These are phyloP conservation scores for Leccinum ochraceum DNA, from an alignment of 768 basidiomycete species.

Conservation along the genomic window DNA sequence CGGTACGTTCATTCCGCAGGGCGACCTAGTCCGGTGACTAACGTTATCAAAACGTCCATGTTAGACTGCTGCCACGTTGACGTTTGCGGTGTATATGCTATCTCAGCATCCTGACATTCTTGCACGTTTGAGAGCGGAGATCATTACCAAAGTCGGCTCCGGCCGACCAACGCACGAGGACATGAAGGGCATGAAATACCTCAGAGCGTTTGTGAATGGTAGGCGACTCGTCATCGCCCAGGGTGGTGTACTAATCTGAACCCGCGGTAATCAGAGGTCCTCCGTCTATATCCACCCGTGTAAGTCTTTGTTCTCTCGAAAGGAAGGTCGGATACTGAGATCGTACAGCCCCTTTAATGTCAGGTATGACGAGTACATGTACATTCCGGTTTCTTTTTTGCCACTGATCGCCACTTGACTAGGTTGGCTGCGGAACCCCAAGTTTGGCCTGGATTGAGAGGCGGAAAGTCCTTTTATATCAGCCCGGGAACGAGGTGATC, in stretches of 20 bases:
- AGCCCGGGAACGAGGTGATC: slow-evolving; percentile 39
- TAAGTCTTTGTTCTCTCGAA: slow-evolving; percentile 10
- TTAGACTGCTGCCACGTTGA: slow-evolving; percentile 36
- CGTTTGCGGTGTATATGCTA: slow-evolving; percentile 45
- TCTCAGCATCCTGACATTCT: slow-evolving; percentile 52
- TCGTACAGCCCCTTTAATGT: slow-evolving; percentile 21
- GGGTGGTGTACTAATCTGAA: slow-evolving; percentile 1
- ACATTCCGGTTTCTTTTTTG: not conserved
- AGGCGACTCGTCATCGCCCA: not conserved
- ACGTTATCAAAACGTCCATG: not conserved
- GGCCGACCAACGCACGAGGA: slow-evolving; percentile 55
- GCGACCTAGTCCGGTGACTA: not conserved
- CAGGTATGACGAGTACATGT: slow-evolving; percentile 18
- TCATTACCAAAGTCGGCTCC: slow-evolving; percentile 52
- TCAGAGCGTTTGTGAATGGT: slow-evolving; percentile 70
- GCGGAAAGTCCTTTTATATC: slow-evolving; percentile 52
- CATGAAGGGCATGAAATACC: slow-evolving; percentile 61
- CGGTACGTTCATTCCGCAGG: slow-evolving; percentile 29
- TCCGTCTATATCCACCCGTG: slow-evolving; percentile 35
- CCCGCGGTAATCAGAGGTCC: slow-evolving; percentile 29
- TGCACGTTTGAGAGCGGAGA: slow-evolving; percentile 54
- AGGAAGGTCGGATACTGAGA: not conserved
- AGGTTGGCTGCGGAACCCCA: slow-evolving; percentile 21
- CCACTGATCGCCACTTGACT: slow-evolving; percentile 1
- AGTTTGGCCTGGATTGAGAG: slow-evolving; percentile 22